These are phyloP conservation scores for Pholiota conissans DNA, from an alignment of 768 basidiomycete species.

Conservation along the genomic window DNA sequence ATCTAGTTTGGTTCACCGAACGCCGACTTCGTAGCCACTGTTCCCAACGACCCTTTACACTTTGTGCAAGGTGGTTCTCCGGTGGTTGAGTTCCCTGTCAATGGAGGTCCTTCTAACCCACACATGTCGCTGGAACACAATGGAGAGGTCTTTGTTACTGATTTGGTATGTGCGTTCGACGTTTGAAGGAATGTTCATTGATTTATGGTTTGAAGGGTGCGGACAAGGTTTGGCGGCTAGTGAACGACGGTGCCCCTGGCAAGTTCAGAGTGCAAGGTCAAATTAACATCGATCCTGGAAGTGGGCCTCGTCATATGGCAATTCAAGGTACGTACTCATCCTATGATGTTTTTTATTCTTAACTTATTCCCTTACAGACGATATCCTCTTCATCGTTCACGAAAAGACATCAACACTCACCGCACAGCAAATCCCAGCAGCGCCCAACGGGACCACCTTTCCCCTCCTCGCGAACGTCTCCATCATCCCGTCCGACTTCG, in stretches of 20 bases:
- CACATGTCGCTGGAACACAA: slow-evolving; percentile 60
- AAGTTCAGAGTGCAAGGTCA: slow-evolving; percentile 54
- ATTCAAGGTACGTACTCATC: slow-evolving; percentile 17
- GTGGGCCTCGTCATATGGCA: slow-evolving; percentile 50
- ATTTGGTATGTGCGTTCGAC: slow-evolving; percentile 41
- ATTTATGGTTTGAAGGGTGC: slow-evolving; percentile 40
- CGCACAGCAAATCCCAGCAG: slow-evolving; percentile 53
- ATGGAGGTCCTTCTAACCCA: slow-evolving; percentile 49
- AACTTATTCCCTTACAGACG: slow-evolving; percentile 26
- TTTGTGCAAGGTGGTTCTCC: slow-evolving; percentile 33
- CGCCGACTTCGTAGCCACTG: slow-evolving; percentile 33
- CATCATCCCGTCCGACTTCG: slow-evolving; percentile 44
- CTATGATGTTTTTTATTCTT: neutral
- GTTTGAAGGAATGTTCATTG: too few species aligned
- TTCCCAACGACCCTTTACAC: slow-evolving; percentile 37
- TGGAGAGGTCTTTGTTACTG: slow-evolving; percentile 57
- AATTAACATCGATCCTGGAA: slow-evolving; percentile 51
- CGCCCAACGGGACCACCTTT: slow-evolving; percentile 48
- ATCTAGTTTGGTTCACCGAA: slow-evolving; percentile 38
- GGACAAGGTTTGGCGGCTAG: slow-evolving; percentile 66
- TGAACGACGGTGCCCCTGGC: slow-evolving; percentile 38
- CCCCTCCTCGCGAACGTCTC: slow-evolving; percentile 48
- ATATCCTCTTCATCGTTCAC: slow-evolving; percentile 49
- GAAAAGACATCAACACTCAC: slow-evolving; percentile 55
- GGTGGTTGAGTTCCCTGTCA: slow-evolving; percentile 48